Conservation (phyloP, 2,329 filamentous ascomycete species). For the Fusarium chlamydosporum region DNA sequence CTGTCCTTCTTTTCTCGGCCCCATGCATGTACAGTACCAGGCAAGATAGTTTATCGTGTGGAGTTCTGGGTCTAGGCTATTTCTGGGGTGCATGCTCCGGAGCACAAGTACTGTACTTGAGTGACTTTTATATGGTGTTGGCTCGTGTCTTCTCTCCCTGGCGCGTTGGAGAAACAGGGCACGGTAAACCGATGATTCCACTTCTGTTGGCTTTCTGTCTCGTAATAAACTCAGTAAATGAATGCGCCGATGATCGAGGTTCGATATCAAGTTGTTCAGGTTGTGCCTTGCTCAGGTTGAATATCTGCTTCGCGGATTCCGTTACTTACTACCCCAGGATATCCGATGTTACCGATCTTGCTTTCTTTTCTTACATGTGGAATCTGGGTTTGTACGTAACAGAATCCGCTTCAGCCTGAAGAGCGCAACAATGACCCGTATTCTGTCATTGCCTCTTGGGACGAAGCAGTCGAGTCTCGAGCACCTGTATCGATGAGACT, state of each 20-base stretch:
- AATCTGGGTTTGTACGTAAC: conserved; percentile 42
- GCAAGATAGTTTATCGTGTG: conserved; percentile 24
- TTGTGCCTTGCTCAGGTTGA: neutral
- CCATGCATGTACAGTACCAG: neutral
- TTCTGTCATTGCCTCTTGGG: neutral
- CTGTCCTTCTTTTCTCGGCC: conserved; percentile 9
- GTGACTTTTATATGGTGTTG: conserved; percentile 28
- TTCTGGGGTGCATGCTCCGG: conserved; percentile 40
- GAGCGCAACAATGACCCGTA: conserved; percentile 1
- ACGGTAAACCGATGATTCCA: neutral
- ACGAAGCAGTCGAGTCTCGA: neutral
- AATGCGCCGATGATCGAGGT: neutral
- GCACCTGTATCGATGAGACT: neutral
- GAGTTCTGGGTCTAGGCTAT: conserved; percentile 14
- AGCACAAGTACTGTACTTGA: conserved; percentile 35
- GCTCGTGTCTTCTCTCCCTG: neutral
- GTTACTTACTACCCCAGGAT: conserved; percentile 21
- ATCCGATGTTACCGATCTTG: conserved; percentile 11
- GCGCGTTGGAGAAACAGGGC: conserved; percentile 14
- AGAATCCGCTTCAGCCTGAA: conserved; percentile 8
- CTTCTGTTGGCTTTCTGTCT: conserved; percentile 1
- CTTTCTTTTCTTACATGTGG: neutral
- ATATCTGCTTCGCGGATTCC: conserved; percentile 1
- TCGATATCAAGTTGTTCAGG: neutral
- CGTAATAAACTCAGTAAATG: neutral